Evolutionary conservation across 1,139 yeast genomes (phyloP).

Genomic region (Pneumocystis oryctolagi): DNA sequence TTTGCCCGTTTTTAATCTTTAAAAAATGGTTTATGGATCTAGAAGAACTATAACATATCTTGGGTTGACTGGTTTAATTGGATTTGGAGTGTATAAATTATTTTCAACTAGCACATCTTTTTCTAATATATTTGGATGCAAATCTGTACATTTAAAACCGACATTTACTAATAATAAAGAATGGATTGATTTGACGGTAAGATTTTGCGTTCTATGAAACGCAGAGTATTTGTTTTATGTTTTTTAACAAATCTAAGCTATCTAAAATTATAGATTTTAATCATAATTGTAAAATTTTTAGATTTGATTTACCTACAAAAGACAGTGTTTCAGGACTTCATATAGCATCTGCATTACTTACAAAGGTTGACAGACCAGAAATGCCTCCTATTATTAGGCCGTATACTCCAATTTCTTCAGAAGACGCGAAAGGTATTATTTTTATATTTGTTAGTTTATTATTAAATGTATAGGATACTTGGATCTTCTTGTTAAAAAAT

Average conservation of each 20-base stretch:
- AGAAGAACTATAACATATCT: neutral
- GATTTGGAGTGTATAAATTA: neutral
- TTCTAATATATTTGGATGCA: neutral
- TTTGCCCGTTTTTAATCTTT: neutral
- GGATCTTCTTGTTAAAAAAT: conserved; percentile 59
- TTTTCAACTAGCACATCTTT: neutral
- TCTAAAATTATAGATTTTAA: conserved; percentile 5
- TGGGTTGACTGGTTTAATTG: neutral
- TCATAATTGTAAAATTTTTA: conserved; percentile 44
- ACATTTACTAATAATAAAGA: conserved; percentile 19
- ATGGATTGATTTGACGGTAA: conserved; percentile 73
- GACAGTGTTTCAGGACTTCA: conserved; percentile 65
- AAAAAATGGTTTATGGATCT: neutral
- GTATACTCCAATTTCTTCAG: conserved; percentile 78
- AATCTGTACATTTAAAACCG: neutral
- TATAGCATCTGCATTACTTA: conserved; percentile 64
- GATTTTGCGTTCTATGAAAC: conserved; percentile 7
- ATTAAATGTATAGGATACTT: neutral
- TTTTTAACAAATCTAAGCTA: conserved; percentile 17
- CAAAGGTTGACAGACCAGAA: conserved; percentile 58
- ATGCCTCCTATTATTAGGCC: conserved; percentile 90
- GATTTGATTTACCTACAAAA: conserved; percentile 53
- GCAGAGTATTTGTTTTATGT: conserved; percentile 40
- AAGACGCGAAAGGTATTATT: conserved; percentile 53
- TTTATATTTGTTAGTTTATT: neutral